These are phyloP conservation scores for Dioscorea zingiberensis DNA, from an alignment of 106 monocot genomes.

Conservation along the genomic window DNA sequence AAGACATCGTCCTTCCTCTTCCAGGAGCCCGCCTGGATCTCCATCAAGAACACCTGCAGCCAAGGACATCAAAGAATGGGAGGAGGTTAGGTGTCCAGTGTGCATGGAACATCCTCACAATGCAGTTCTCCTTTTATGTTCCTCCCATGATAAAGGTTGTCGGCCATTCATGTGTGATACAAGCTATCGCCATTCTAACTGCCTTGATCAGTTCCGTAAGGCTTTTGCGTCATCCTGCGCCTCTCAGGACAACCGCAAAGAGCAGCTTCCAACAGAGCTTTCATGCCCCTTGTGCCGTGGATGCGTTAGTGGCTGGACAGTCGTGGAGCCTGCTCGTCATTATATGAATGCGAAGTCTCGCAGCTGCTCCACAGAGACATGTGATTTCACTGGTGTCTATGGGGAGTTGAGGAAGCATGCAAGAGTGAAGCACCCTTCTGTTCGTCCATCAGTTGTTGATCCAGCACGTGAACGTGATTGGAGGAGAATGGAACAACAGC, in stretches of 20 bases:
- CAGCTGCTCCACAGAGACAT: not conserved
- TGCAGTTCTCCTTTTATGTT: slow-evolving; percentile 78
- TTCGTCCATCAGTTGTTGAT: not conserved
- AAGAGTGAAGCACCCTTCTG: not conserved
- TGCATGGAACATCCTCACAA: slow-evolving; percentile 99
- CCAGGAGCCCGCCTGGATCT: slow-evolving; percentile 12
- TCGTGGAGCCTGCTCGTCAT: slow-evolving; percentile 3
- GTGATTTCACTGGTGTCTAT: not conserved
- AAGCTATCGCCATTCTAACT: slow-evolving; percentile 90
- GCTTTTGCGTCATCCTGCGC: slow-evolving; percentile 8
- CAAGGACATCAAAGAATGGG: slow-evolving; percentile 61
- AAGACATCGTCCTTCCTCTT: slow-evolving; percentile 14
- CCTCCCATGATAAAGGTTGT: slow-evolving; percentile 71
- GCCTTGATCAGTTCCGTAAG: slow-evolving; percentile 83
- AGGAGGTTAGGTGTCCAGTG: slow-evolving; percentile 72
- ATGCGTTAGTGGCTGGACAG: slow-evolving; percentile 8
- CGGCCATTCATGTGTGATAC: slow-evolving; percentile 91
- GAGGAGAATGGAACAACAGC: slow-evolving; percentile 4
- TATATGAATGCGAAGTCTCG: not conserved
- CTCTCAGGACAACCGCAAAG: no score
- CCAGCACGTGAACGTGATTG: not conserved
- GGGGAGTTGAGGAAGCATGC: not conserved
- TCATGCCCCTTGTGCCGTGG: not conserved
- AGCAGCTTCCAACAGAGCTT: not conserved
- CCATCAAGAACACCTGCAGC: not conserved